A percentile compares a stretch with the other conserved stretches of the same genome.
Evolutionary conservation across 352 stramenopile species (phyloP).

Genomic region (Globisporangium splendens): DNA sequence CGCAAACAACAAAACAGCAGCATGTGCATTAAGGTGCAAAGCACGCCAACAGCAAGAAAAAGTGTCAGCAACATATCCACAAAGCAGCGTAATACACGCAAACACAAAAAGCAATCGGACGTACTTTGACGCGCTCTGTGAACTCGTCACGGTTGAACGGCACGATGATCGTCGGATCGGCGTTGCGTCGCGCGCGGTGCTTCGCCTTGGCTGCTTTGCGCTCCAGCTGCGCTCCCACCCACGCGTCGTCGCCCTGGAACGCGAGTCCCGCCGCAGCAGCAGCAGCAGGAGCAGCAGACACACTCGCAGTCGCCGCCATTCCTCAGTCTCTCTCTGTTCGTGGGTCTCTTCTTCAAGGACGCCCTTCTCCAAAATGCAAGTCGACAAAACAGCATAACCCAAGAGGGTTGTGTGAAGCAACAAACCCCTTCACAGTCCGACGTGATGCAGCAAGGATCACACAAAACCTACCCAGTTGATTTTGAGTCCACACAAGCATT

Average conservation of each 20-base stretch:
- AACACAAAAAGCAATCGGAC: not conserved
- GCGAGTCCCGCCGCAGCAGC: not conserved
- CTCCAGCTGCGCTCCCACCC: conserved; percentile 40
- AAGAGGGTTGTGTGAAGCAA: not conserved
- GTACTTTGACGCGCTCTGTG: conserved; percentile 48
- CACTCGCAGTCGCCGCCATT: conserved; percentile 2
- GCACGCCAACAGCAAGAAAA: too few species aligned
- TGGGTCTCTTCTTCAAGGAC: not conserved
- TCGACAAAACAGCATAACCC: not conserved
- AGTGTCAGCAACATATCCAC: conserved; percentile 1
- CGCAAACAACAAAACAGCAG: not conserved
- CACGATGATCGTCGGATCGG: conserved; percentile 30
- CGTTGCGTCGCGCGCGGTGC: conserved; percentile 26
- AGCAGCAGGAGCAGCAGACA: not conserved
- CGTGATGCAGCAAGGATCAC: not conserved
- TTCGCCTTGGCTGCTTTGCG: conserved; percentile 35
- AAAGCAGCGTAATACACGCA: not conserved
- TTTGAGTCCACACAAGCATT: too few species aligned
- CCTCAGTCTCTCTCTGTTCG: not conserved
- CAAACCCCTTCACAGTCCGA: not conserved
- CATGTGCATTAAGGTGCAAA: not conserved
- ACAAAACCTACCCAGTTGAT: too few species aligned
- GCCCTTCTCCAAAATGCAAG: not conserved
- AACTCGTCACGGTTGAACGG: conserved; percentile 63
- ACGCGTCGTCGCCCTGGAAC: conserved; percentile 56